phyloP scores from a whole-genome alignment of 2,329 filamentous ascomycete species.

The Cladosporium austrohemisphaericum region DNA sequence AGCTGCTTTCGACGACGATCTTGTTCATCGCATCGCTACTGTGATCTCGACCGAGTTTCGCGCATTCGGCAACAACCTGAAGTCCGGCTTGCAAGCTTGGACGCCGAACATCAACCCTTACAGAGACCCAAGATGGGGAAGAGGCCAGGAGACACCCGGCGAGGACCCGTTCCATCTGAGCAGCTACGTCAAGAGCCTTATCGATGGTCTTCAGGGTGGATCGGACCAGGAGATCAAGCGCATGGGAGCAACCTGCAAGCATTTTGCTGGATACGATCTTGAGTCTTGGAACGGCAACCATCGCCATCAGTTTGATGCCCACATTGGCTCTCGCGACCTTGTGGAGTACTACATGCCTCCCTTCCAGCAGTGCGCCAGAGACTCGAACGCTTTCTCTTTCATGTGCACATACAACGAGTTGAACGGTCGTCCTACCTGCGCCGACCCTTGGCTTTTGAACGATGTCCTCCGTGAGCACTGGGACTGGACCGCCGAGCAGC shows the following conservation, averaged over 20 bases:
- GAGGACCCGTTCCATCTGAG: slow-evolving; percentile 34
- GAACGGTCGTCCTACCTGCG: slow-evolving; percentile 64
- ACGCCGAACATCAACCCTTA: slow-evolving; percentile 61
- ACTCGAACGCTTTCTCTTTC: slow-evolving; percentile 45
- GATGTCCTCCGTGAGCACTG: slow-evolving; percentile 63
- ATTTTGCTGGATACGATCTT: slow-evolving; percentile 34
- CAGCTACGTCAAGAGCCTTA: slow-evolving; percentile 33
- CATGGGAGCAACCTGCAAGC: slow-evolving; percentile 47
- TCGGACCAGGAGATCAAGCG: slow-evolving; percentile 33
- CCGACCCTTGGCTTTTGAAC: slow-evolving; percentile 59
- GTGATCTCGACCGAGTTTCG: slow-evolving; percentile 59
- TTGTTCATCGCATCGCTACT: slow-evolving; percentile 55
- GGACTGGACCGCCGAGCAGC: slow-evolving; percentile 58
- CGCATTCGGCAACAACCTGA: slow-evolving; percentile 60
- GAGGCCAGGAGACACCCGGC: slow-evolving; percentile 32
- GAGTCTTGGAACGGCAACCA: slow-evolving; percentile 31
- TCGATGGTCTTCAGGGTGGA: slow-evolving; percentile 33
- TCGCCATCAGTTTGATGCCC: slow-evolving; percentile 52
- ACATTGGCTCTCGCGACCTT: slow-evolving; percentile 59
- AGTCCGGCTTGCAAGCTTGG: slow-evolving; percentile 57
- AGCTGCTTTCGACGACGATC: slow-evolving; percentile 60
- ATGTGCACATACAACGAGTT: slow-evolving; percentile 61
- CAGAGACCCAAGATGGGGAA: slow-evolving; percentile 22
- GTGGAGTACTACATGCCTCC: slow-evolving; percentile 65
- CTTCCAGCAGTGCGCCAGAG: slow-evolving; percentile 52